Base-by-base conservation (phyloP, 2,329 filamentous ascomycete genomes). In the Fusarium proliferatum region DNA sequence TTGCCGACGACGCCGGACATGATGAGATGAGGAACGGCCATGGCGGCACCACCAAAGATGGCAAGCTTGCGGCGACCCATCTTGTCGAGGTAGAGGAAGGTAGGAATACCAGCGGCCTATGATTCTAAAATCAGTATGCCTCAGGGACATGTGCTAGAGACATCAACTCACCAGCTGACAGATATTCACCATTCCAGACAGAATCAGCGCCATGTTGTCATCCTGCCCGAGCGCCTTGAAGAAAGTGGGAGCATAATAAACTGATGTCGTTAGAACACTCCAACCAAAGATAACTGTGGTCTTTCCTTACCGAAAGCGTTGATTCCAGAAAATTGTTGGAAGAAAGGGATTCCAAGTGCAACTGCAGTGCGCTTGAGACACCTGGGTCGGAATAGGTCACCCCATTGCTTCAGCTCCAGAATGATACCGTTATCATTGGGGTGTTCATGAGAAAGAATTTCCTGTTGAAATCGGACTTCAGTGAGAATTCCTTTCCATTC, bases 401-500 rank as follows among this genome's bases (percentile, higher is more conserved):
- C 56, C 62, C 62, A 64, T 33, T 64, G 62, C 36, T 61, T 38
- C 30, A 64, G 36, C 21, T 64, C 62, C 9, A 64, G 33, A 30
- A 43, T 16, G 4, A 64, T n/a, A 36, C 34, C 34, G 5, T 3
- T 65, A 10, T 48, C 56, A 2, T 38, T 63, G 0, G 60, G 46
- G 21, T 72, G 71, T 19, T 66, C 65, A 16, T 34, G 55, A 7
- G n/a, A 38, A 16, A 64, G 34, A 5, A 73, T 34, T 17, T 61
- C 79, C 46, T 84, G 75, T 52, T 87, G 84, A 67, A 88, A 84
- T 12, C 82, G 78, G 3, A 85, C 85, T 64, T 89, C 87, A 2
- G 85, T 82, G 2, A 85, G 79, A 59, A 88, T 88, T 13, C 85
- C 86, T 53, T 82, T 82, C 82, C 82, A 87, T 67, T 89, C 86